Base-by-base conservation (phyloP, 2,329 filamentous ascomycete genomes). In the Emericellopsis cladophorae region DNA sequence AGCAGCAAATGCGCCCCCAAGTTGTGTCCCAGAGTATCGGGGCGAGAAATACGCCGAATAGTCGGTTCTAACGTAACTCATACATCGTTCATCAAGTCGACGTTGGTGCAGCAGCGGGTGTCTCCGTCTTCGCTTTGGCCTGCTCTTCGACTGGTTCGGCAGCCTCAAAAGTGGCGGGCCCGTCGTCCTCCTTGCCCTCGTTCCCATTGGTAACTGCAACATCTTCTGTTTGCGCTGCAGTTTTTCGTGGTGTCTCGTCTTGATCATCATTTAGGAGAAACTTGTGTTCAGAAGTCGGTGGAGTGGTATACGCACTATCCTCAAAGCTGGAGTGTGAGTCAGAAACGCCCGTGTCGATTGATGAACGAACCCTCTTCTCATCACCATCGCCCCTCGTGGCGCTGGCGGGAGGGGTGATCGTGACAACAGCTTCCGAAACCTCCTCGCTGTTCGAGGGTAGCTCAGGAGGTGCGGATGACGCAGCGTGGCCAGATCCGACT, bases 321-420 rank as follows among this genome's bases (percentile, higher is more conserved):
- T 62, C 58, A 16, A 57, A 49, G 46, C 60, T 64, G 53, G 54
- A 62, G 35, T 54, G 53, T 31, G 61, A 57, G 23, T 61, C 60
- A 2, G 54, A 61, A 7, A 48, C 52, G n/a, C 60, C 57, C 11
- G 59, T 62, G 40, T 55, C 62, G 26, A 62, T 52, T 5, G 60
- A 64, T 10, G 33, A 15, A 12, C 40, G 33, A 10, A 2, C 5
- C 10, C 5, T 15, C n/a, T 21, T 24, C 15, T n/a, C 36, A 9
- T 15, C n/a, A 29, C 15, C 37, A 12, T 39, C 37, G 16, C n/a
- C 12, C 26, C 7, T 24, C n/a, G 35, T 2, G 2, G 26, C 37
- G 4, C 29, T 23, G 4, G 37, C 37, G 14, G 37, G 37, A 16
- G 37, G 23, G 23, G 21, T 29, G 15, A 39, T 24, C 8, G 26